These are phyloP conservation scores for Yarrowia divulgata DNA, from an alignment of 805 yeast genomes.

Conservation along the genomic window DNA sequence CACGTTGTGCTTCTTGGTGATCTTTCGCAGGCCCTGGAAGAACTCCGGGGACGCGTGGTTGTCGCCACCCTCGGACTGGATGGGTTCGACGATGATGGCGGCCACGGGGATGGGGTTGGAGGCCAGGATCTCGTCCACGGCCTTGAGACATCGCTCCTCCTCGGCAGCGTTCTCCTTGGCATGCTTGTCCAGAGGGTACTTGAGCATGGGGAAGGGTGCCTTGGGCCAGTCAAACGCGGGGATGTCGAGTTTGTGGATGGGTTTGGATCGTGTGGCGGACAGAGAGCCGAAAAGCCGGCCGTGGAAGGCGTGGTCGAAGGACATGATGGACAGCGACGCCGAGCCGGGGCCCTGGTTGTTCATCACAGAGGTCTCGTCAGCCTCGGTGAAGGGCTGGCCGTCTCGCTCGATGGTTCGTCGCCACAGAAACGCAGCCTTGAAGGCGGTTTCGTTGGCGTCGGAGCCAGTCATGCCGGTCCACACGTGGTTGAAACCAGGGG, in stretches of 20 bases:
- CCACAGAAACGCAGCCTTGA: conserved; percentile 87
- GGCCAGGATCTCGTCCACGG: conserved; percentile 73
- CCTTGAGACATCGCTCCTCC: conserved; percentile 79
- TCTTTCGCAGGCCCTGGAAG: conserved; percentile 83
- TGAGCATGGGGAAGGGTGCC: conserved; percentile 86
- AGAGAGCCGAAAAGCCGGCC: conserved; percentile 94
- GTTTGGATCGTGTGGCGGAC: conserved; percentile 91
- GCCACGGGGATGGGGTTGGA: conserved; percentile 68
- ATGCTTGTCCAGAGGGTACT: conserved; percentile 80
- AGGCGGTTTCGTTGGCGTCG: conserved; percentile 88
- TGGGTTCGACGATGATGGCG: conserved; percentile 88
- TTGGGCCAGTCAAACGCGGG: conserved; percentile 98
- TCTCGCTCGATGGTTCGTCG: conserved; percentile 71
- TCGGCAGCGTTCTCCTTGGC: conserved; percentile 71
- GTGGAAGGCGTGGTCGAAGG: conserved; percentile 90
- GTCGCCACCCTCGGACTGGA: conserved; percentile 92
- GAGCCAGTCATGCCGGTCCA: conserved; percentile 88
- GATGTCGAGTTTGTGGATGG: conserved; percentile 84
- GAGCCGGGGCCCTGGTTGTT: conserved; percentile 85
- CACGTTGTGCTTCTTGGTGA: conserved; percentile 73
- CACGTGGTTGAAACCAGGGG: conserved; percentile 73
- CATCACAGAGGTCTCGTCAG: conserved; percentile 78
- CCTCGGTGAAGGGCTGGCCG: conserved; percentile 66
- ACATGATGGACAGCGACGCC: conserved; percentile 82
- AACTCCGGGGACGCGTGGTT: conserved; percentile 79